phyloP scores from a whole-genome alignment of 306 rosid genomes.

The Mimosa pudica region DNA sequence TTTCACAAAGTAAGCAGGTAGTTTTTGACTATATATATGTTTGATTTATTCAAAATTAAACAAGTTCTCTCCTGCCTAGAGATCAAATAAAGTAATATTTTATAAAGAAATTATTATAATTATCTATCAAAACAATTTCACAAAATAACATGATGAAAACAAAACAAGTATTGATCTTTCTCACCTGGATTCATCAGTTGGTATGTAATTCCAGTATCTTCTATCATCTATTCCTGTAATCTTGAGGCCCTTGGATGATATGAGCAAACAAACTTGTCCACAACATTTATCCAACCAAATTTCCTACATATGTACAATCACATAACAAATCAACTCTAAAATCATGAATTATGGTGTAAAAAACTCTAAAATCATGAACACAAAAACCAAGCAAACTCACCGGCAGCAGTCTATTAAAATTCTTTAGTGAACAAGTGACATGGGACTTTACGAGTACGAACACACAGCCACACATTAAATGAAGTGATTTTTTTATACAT shows the following conservation, averaged over 20 bases:
- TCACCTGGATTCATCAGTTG: conserved; percentile 90
- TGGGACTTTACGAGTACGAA: no score
- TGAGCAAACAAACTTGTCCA: conserved; percentile 61
- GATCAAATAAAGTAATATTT: not conserved
- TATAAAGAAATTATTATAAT: not conserved
- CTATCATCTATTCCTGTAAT: conserved; percentile 91
- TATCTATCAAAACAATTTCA: not conserved
- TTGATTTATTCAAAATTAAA: not conserved
- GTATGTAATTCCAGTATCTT: conserved; percentile 80
- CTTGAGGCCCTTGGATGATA: conserved; percentile 77
- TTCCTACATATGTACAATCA: conserved; percentile 46
- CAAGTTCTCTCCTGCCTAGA: not conserved
- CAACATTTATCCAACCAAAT: conserved; percentile 73
- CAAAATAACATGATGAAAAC: not conserved
- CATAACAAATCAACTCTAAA: no score
- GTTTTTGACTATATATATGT: not conserved
- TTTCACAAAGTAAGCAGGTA: not conserved
- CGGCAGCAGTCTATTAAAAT: no score
- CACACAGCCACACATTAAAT: no score
- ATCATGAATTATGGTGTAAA: no score
- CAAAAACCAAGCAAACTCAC: no score
- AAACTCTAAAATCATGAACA: no score
- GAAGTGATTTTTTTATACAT: no score
- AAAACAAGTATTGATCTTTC: not conserved
- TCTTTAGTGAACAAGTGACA: no score